These are phyloP conservation scores for Talaromyces adpressus DNA, from an alignment of 495 filamentous ascomycete genomes.

Conservation along the genomic window DNA sequence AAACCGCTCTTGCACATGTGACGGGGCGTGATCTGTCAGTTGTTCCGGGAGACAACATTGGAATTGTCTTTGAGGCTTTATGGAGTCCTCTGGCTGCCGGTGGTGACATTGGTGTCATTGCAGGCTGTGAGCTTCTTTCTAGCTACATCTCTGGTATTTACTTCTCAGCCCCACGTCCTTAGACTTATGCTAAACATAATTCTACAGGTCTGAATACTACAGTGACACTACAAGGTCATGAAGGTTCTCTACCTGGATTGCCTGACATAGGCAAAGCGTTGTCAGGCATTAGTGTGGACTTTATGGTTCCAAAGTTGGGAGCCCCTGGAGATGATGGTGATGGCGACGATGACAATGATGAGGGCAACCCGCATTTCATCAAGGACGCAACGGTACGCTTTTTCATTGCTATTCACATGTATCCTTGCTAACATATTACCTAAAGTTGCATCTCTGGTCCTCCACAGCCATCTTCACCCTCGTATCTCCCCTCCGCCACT, in stretches of 20 bases:
- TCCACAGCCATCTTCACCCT: constrained; percentile 83
- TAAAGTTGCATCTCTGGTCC: constrained; percentile 68
- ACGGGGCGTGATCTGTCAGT: constrained; percentile 54
- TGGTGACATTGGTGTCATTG: constrained; percentile 48
- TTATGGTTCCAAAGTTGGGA: constrained; percentile 61
- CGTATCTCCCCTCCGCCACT: constrained; percentile 65
- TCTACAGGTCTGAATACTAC: constrained; percentile 64
- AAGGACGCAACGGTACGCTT: constrained; percentile 67
- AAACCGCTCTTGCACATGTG: constrained; percentile 66
- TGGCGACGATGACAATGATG: constrained; percentile 35
- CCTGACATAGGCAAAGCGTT: constrained; percentile 68
- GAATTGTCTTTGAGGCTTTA: constrained; percentile 57
- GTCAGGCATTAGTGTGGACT: constrained; percentile 55
- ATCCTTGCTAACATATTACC: neutral
- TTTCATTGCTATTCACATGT: constrained; percentile 12
- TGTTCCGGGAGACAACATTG: constrained; percentile 61
- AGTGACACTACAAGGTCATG: constrained; percentile 62
- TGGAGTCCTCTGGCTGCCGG: constrained; percentile 64
- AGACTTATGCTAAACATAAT: constrained; percentile 3
- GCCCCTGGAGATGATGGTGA: constrained; percentile 39
- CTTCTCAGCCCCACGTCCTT: neutral
- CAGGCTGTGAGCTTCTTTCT: constrained; percentile 68
- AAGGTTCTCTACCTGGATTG: constrained; percentile 62
- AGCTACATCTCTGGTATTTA: constrained; percentile 74
- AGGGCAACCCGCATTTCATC: constrained; percentile 57